Evolutionary conservation across 306 rosid genomes (phyloP), one percentile per base, ranked within the genome.

Genomic region (Rosa chinensis): DNA sequence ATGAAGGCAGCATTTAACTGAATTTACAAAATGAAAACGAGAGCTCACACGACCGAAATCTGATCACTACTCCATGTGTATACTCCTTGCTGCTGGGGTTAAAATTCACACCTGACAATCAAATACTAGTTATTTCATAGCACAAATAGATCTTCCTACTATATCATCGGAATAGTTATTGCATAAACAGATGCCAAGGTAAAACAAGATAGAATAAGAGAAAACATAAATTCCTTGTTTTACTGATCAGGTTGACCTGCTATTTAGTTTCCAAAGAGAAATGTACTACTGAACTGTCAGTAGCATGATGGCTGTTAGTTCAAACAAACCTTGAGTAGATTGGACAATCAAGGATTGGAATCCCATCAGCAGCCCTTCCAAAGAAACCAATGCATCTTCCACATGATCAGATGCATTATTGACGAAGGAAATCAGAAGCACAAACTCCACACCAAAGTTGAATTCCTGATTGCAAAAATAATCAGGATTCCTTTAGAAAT

Each of bases 331-430:
- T 63, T 76, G 95, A 37, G 97, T 94, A 69, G 88, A 85, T 86
- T 94, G 99, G 78, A 89, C 97, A 79, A 94, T 76, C 81, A 92
- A 88, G 76, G 99, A 94, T 66, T 95, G 97, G 83, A 86, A 88
- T 74, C 69, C 92, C 50, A 70, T 56, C 49, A 85, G 61, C 83
- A 91, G 73, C 21, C 62, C 78, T 43, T 87, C 82, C 73, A 94
- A 84, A 82, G 92, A 88, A 74, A 78, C 78, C 78, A 94, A 76
- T 69, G 99, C 95, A 39, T 84, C 85, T 45, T 91, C 90, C 12
- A 77, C 81, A 8, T 23, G 80, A 73, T 63, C 87, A 63, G 78
- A 80, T 75, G 85, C 88, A 80, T 71, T 82, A 59, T 82, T 78
- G 58, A 68, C 78, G 81, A 94, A 89, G 72, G 93, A 91, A 70